Base-by-base conservation (phyloP, 1,284 basidiomycete genomes). In the Amylostereum areolatum region DNA sequence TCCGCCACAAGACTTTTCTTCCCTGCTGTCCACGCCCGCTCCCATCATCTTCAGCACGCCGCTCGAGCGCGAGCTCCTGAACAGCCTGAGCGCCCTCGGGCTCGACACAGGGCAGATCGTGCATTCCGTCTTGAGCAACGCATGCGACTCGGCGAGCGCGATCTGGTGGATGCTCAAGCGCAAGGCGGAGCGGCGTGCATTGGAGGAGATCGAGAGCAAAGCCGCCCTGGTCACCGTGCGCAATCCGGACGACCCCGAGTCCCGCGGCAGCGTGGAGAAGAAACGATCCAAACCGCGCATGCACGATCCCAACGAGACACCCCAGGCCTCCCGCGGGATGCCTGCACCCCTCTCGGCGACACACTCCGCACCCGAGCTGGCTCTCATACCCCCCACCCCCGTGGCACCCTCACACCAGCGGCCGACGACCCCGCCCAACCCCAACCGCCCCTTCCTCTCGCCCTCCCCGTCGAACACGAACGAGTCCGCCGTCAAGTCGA, bases 131-230 rank as follows among this genome's bases (percentile, higher is more conserved):
- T 75, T 89, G 42, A 88, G 80, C 28, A 83, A 97, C 66, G 96
- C 97, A 0, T 99, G 96, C 62, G 96, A 99, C 66, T 78, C 90
- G 0, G 81, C 89, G 5, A 89, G 93, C 8, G 92, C 95, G 1
- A 71, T 92, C 9, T 99, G 96, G 96, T 99, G 97, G 97, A 90
- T 97, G 76, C 70, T 99, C 45, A 84, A 89, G 60, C 80, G 85
- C 57, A 89, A 85, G 59, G 77, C 83, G 7, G 85, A 90, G 64
- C 84, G 81, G 60, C 80, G 76, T 50, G 70, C 73, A 10, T 32
- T 75, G 27, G 77, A 80, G 43, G 72, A 76, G 11, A 69, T 57
- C 43, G 47, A n/a, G n/a, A 25, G 35, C 37, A 32, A 31, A 48
- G n/a, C n/a, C n/a, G n/a, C n/a, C n/a, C n/a, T 18, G 30, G 43